Percentiles rank a stretch among this genome's conserved stretches.
Evolutionary conservation across 2,329 filamentous ascomycete genomes (phyloP).

Genomic region (Talaromyces verruculosus): DNA sequence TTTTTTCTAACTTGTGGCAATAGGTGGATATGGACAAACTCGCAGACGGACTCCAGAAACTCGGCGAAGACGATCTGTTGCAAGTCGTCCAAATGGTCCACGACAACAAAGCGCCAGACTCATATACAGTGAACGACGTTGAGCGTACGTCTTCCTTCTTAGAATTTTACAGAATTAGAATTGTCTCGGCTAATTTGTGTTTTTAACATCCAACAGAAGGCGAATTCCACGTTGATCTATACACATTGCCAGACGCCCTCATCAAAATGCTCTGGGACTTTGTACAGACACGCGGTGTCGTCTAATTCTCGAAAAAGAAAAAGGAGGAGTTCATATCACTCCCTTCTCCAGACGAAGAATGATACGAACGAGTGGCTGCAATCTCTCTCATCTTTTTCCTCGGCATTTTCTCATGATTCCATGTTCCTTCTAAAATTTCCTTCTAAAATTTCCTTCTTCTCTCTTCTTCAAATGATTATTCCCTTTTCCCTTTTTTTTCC

Average conservation of each 20-base stretch:
- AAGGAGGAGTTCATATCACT: neutral
- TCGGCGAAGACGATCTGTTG: conserved; percentile 88
- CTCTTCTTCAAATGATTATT: neutral
- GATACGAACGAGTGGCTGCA: neutral
- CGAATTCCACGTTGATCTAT: conserved; percentile 97
- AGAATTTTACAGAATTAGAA: too few relatives aligned
- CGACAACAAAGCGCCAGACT: conserved; percentile 91
- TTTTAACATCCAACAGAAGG: conserved; percentile 60
- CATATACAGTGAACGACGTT: conserved; percentile 95
- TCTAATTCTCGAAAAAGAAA: conserved; percentile 27
- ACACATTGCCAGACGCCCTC: conserved; percentile 87
- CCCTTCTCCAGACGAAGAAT: neutral
- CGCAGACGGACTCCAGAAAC: conserved; percentile 83
- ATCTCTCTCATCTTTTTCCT: neutral
- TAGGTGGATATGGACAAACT: conserved; percentile 92
- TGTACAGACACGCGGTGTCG: conserved; percentile 50
- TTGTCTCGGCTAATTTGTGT: neutral
- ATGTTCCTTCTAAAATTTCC: conserved; percentile 7
- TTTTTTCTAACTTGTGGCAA: neutral
- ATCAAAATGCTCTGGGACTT: conserved; percentile 97
- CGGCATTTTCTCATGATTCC: neutral
- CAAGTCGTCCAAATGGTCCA: conserved; percentile 98
- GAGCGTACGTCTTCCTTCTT: conserved; percentile 66
- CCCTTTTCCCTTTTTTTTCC: neutral
- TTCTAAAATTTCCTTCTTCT: neutral